phyloP scores from a whole-genome alignment of 768 basidiomycete genomes.

The Leccinum boreale region DNA sequence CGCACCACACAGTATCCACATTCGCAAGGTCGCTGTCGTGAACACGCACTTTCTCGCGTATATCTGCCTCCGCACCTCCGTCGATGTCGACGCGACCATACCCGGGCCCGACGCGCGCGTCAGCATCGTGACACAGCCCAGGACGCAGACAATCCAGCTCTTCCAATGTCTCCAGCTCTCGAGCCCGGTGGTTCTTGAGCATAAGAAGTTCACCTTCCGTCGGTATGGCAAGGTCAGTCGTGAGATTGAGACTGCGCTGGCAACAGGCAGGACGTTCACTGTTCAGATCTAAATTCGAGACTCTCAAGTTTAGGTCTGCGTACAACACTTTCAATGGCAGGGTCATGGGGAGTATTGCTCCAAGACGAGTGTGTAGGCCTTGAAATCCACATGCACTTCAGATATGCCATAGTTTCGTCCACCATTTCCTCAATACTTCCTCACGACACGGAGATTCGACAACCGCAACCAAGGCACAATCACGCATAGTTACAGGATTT shows the following conservation, averaged over 20 bases:
- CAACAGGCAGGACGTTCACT: slow-evolving; percentile 40
- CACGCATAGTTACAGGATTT: too few species aligned
- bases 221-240: slow-evolving; percentile 48
- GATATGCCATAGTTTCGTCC: too few species aligned
- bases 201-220: slow-evolving; percentile 51
- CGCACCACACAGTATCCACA: slow-evolving; percentile 63
- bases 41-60: slow-evolving; percentile 73
- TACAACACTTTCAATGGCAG: too few species aligned
- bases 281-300: too few species aligned
- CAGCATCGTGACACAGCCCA: slow-evolving; percentile 34
- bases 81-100: slow-evolving; percentile 47
- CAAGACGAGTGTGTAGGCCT: too few species aligned
- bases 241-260: slow-evolving; percentile 49
- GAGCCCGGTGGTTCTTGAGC: slow-evolving; percentile 56
- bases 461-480: too few species aligned
- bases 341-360: too few species aligned
- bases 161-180: slow-evolving; percentile 74
- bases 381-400: too few species aligned
- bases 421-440: too few species aligned
- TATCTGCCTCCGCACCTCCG: slow-evolving; percentile 51
- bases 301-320: too few species aligned
- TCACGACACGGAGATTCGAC: too few species aligned
- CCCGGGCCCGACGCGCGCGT: slow-evolving; percentile 38
- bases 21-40: slow-evolving; percentile 66
- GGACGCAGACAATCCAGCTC: slow-evolving; percentile 48